Conservation (phyloP, 257 asterid genomes). For the Solanum verrucosum region DNA sequence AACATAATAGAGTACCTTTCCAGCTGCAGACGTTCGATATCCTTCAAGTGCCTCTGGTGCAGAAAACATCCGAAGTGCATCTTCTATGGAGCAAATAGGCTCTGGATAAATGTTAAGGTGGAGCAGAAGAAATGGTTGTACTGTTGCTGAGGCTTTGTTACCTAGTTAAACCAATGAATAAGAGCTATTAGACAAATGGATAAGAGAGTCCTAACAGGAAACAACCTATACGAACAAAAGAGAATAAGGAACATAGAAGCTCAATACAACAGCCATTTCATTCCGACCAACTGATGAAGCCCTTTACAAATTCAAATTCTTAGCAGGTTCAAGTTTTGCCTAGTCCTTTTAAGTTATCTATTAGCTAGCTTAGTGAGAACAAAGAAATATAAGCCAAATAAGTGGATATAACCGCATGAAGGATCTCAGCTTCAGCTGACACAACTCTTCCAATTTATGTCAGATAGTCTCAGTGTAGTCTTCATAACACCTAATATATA, state of each 20-base stretch:
- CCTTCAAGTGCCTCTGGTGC: constrained; percentile 82
- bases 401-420: not conserved
- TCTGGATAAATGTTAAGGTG: constrained; percentile 77
- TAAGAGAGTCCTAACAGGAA: not conserved
- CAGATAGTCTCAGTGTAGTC: not conserved
- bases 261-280: not conserved
- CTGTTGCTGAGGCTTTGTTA: constrained; percentile 63
- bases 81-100: constrained; percentile 53
- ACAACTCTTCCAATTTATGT: not conserved
- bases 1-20: constrained; percentile 36
- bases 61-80: constrained; percentile 62
- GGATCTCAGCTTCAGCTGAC: not conserved
- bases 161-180: constrained; percentile 30
- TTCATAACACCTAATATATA: not conserved
- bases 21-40: constrained; percentile 53
- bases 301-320: not conserved
- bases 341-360: not conserved
- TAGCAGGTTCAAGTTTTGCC: not conserved
- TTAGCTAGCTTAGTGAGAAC: not conserved
- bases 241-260: not conserved
- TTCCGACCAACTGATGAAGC: not conserved
- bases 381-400: not conserved
- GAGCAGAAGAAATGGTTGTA: constrained; percentile 80
- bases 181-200: not conserved
- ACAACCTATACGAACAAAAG: not conserved